Conservation (phyloP, 2,329 filamentous ascomycete species). For the Amphichorda felina region DNA sequence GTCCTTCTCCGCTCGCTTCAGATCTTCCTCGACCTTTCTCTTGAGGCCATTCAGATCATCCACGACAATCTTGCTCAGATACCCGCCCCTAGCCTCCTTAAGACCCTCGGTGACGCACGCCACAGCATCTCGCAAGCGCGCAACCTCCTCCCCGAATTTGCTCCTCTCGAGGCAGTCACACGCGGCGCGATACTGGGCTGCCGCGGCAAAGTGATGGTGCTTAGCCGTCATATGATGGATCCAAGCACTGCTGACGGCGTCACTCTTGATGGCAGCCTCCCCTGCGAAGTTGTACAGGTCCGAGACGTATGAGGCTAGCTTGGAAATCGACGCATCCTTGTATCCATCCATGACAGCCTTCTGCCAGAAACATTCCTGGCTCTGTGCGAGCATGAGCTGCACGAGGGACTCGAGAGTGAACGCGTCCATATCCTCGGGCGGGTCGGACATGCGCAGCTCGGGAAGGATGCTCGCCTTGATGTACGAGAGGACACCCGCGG, state of each 20-base stretch:
- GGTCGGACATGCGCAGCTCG: conserved; percentile 67
- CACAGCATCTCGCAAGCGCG: conserved; percentile 71
- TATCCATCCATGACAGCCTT: conserved; percentile 90
- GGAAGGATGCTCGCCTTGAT: conserved; percentile 67
- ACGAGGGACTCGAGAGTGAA: conserved; percentile 75
- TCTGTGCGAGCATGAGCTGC: conserved; percentile 79
- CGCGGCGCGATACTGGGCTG: conserved; percentile 85
- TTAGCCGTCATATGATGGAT: conserved; percentile 97
- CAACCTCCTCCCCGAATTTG: conserved; percentile 91
- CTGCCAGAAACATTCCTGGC: conserved; percentile 96
- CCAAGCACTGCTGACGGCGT: conserved; percentile 86
- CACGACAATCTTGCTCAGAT: conserved; percentile 70
- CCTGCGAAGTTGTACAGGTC: conserved; percentile 80
- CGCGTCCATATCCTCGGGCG: conserved; percentile 92
- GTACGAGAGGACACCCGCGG: conserved; percentile 73
- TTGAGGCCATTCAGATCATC: conserved; percentile 78
- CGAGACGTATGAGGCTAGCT: conserved; percentile 78
- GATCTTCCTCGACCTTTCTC: conserved; percentile 68
- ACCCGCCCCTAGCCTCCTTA: conserved; percentile 61
- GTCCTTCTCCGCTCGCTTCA: conserved; percentile 89
- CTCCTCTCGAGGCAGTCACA: conserved; percentile 87
- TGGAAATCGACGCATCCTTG: conserved; percentile 86
- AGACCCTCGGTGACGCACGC: conserved; percentile 75
- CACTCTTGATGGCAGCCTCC: conserved; percentile 78
- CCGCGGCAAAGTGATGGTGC: conserved; percentile 92